Evolutionary conservation across 1,139 yeast genomes (phyloP).

Genomic region (Lodderomyces oxycetoniae): DNA sequence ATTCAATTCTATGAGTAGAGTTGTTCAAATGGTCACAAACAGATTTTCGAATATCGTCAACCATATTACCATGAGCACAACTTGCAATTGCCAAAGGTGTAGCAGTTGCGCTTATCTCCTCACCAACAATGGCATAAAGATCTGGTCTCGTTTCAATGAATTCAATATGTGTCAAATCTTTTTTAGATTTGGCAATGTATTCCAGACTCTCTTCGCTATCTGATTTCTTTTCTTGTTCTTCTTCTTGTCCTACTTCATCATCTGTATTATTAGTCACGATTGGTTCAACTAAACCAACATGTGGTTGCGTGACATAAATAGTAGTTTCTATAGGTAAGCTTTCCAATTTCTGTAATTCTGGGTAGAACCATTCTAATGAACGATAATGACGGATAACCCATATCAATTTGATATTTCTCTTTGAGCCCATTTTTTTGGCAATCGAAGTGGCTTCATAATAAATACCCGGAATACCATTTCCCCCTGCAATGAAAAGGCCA

Average conservation of each 20-base stretch:
- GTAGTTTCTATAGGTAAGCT: constrained; percentile 20
- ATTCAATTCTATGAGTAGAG: constrained; percentile 33
- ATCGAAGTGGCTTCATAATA: constrained; percentile 30
- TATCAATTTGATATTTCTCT: constrained; percentile 21
- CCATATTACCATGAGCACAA: constrained; percentile 41
- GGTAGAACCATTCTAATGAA: constrained; percentile 49
- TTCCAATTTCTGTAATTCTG: constrained; percentile 32
- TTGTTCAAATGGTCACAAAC: constrained; percentile 27
- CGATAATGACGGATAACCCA: constrained; percentile 39
- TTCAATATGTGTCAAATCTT: constrained; percentile 21
- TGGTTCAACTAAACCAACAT: constrained; percentile 13
- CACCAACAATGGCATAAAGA: constrained; percentile 27
- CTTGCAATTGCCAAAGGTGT: constrained; percentile 37
- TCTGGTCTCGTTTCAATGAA: constrained; percentile 42
- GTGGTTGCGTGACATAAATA: constrained; percentile 36
- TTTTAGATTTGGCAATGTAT: constrained; percentile 17
- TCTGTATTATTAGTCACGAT: constrained; percentile 12
- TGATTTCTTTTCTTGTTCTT: constrained; percentile 13
- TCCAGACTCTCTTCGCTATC: constrained; percentile 16
- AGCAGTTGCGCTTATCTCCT: constrained; percentile 26
- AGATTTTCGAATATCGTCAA: constrained; percentile 34
- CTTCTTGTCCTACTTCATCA: constrained; percentile 17
- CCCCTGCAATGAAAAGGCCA: constrained; percentile 56
- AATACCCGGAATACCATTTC: constrained; percentile 66
- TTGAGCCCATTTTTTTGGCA: constrained; percentile 15